Evolutionary conservation across 805 yeast genomes (phyloP).

Genomic region (Metschnikowia continentalis): DNA sequence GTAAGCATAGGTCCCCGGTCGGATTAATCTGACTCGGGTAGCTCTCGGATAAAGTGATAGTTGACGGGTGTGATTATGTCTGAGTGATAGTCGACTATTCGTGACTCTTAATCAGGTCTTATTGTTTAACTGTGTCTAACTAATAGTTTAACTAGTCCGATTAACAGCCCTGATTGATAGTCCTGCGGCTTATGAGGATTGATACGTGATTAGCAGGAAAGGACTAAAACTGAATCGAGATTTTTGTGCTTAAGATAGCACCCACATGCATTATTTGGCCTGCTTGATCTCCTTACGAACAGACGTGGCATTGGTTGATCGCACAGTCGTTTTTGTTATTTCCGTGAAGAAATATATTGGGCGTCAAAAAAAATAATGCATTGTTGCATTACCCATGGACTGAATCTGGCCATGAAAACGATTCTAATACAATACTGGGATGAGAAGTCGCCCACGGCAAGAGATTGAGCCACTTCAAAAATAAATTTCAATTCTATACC

Average conservation of each 20-base stretch:
- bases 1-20: conserved; percentile 30
- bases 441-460: background rate
- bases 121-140: too few relatives aligned
- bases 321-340: background rate
- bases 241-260: background rate
- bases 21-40: background rate
- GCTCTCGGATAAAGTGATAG: too few relatives aligned
- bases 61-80: too few relatives aligned
- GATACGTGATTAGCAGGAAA: too few relatives aligned
- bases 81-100: too few relatives aligned
- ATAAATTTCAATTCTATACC: background rate
- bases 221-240: background rate
- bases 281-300: background rate
- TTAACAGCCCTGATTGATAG: too few relatives aligned
- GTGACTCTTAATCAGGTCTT: too few relatives aligned
- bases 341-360: background rate
- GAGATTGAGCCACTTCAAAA: background rate
- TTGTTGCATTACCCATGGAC: background rate
- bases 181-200: too few relatives aligned
- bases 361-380: background rate
- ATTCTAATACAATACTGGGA: background rate
- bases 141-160: too few relatives aligned
- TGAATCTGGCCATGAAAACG: background rate
- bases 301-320: background rate
- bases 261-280: background rate